These are phyloP conservation scores for Hippophae gyantsensis DNA, from an alignment of 306 rosid genomes.

Conservation along the genomic window DNA sequence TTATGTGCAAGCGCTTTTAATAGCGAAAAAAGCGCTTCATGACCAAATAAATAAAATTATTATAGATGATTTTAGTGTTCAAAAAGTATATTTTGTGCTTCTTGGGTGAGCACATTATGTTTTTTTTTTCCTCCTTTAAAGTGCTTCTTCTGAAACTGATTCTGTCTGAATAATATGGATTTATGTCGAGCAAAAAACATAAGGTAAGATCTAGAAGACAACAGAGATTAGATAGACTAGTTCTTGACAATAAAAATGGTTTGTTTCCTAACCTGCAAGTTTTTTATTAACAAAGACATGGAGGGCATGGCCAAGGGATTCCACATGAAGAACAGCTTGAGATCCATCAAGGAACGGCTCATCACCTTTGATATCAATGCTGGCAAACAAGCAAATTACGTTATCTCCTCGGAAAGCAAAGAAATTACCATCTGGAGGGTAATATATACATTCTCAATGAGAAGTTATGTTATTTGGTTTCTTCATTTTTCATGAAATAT, in stretches of 20 bases:
- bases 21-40: too few species aligned
- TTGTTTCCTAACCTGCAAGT: slow-evolving; percentile 46
- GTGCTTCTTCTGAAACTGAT: too few species aligned
- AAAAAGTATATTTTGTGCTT: too few species aligned
- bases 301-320: slow-evolving; percentile 87
- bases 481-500: too few species aligned
- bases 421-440: not conserved
- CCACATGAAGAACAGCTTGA: slow-evolving; percentile 65
- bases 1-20: too few species aligned
- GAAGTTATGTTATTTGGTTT: too few species aligned
- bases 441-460: too few species aligned
- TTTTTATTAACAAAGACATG: slow-evolving; percentile 67
- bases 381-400: slow-evolving; percentile 17
- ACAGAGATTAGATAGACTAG: not conserved
- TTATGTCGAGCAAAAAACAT: not conserved
- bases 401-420: slow-evolving; percentile 1
- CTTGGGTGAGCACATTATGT: too few species aligned
- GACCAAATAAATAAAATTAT: too few species aligned
- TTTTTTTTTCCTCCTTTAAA: too few species aligned
- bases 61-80: too few species aligned
- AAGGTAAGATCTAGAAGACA: not conserved
- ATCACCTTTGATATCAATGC: slow-evolving; percentile 42
- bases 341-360: slow-evolving; percentile 23
- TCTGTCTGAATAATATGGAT: too few species aligned
- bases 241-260: not conserved